A percentile compares a stretch with the other conserved stretches of the same genome.
phyloP scores from a whole-genome alignment of 1,284 basidiomycete genomes.

The Flammula alnicola region DNA sequence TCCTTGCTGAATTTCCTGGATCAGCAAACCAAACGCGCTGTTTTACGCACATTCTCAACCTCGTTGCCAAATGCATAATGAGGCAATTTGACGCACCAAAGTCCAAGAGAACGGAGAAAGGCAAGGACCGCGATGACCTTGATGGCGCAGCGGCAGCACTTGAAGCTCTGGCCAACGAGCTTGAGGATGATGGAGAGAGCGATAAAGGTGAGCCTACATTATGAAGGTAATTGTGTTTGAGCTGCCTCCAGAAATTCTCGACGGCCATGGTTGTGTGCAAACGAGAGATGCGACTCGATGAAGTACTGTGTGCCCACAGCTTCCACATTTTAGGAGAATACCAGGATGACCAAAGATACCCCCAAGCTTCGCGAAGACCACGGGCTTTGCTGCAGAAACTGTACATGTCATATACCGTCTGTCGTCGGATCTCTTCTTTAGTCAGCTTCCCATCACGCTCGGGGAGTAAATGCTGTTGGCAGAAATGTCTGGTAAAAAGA shows the following conservation, averaged over 20 bases:
- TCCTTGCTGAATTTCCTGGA: too few relatives aligned
- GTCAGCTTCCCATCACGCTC: slow-evolving; percentile 20
- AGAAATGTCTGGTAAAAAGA: slow-evolving; percentile 37
- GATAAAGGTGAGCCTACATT: too few relatives aligned
- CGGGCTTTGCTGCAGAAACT: neutral
- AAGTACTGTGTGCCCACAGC: slow-evolving; percentile 38
- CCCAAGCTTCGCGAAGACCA: slow-evolving; percentile 37
- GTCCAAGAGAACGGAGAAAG: too few relatives aligned
- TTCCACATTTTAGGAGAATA: slow-evolving; percentile 34
- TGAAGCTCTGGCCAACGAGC: too few relatives aligned
- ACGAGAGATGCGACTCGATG: slow-evolving; percentile 24
- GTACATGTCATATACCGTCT: slow-evolving; percentile 16
- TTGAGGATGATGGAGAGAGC: too few relatives aligned
- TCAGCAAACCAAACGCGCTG: too few relatives aligned
- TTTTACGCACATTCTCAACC: too few relatives aligned
- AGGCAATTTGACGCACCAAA: too few relatives aligned
- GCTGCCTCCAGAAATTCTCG: slow-evolving; percentile 38
- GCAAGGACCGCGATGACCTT: too few relatives aligned
- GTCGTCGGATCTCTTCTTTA: slow-evolving; percentile 22
- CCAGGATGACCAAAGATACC: slow-evolving; percentile 40
- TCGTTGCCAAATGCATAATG: too few relatives aligned
- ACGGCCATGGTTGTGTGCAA: slow-evolving; percentile 39
- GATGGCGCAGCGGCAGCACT: too few relatives aligned
- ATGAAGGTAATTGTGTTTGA: slow-evolving; percentile 38
- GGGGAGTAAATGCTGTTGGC: slow-evolving; percentile 33